A percentile compares a stretch with the other conserved stretches of the same genome.
Conservation (phyloP, 345 rosid genomes). For the Citrus glauca region DNA sequence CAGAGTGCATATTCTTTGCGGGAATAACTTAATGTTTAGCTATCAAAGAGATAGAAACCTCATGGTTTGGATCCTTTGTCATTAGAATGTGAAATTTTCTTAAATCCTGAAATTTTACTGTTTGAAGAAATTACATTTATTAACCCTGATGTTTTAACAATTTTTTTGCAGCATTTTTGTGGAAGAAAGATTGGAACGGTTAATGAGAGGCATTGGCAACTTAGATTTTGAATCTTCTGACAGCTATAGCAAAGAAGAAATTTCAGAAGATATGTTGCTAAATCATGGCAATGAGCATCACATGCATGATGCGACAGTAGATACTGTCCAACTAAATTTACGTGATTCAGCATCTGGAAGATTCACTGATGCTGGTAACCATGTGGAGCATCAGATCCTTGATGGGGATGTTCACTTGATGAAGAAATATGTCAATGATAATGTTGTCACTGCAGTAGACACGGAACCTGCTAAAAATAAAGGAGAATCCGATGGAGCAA, state of each 20-base stretch:
- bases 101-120: neutral
- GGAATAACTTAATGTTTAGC: neutral
- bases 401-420: slow-evolving; percentile 28
- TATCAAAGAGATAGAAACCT: neutral
- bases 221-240: slow-evolving; percentile 45
- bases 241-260: slow-evolving; percentile 29
- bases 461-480: slow-evolving; percentile 33
- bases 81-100: neutral
- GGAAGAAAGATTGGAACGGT: slow-evolving; percentile 86
- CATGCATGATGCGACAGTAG: slow-evolving; percentile 20
- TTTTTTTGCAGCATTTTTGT: slow-evolving; percentile 62
- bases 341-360: slow-evolving; percentile 32
- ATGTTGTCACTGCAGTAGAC: slow-evolving; percentile 23
- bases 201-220: slow-evolving; percentile 56
- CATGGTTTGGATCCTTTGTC: neutral
- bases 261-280: slow-evolving; percentile 22
- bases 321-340: slow-evolving; percentile 28
- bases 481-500: slow-evolving; percentile 31
- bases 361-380: slow-evolving; percentile 27
- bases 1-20: neutral
- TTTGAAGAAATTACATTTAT: neutral
- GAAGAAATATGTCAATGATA: slow-evolving; percentile 23
- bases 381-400: slow-evolving; percentile 31
- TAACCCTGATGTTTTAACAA: slow-evolving; percentile 4
- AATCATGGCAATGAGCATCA: slow-evolving; percentile 29